Conservation (phyloP, 108 stramenopile species). For the Fragilariopsis cylindrus region DNA sequence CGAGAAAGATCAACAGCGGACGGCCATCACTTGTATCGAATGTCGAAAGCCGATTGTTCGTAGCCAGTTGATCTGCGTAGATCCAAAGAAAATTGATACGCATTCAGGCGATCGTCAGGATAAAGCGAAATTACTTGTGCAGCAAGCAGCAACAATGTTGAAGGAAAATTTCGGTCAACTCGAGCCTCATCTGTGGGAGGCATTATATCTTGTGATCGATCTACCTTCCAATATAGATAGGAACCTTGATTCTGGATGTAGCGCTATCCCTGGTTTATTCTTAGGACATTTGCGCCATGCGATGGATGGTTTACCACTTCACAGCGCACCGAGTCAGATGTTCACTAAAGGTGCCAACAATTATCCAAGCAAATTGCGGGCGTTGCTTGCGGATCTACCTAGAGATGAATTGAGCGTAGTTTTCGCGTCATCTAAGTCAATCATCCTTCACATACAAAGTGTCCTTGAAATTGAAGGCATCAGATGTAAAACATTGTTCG, state of each 20-base stretch:
- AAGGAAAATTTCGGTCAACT: constrained; percentile 41
- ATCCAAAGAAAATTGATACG: constrained; percentile 37
- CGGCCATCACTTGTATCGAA: constrained; percentile 24
- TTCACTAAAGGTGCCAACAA: neutral
- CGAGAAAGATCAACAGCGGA: constrained; percentile 6
- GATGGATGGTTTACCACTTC: constrained; percentile 16
- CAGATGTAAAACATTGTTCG: constrained; percentile 27
- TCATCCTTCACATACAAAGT: constrained; percentile 28
- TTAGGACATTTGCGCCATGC: constrained; percentile 33
- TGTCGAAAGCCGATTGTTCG: constrained; percentile 40
- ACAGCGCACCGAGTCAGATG: neutral
- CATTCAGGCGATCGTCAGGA: constrained; percentile 1
- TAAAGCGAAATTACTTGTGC: constrained; percentile 29
- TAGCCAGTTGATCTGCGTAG: constrained; percentile 27
- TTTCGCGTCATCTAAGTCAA: constrained; percentile 41
- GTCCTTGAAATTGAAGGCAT: constrained; percentile 29
- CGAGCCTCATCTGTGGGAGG: constrained; percentile 42
- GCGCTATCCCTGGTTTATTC: constrained; percentile 46
- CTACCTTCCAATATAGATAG: constrained; percentile 31
- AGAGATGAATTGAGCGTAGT: constrained; percentile 43
- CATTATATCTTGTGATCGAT: constrained; percentile 41
- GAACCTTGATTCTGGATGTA: constrained; percentile 9
- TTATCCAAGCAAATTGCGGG: constrained; percentile 48
- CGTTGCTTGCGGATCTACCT: constrained; percentile 40
- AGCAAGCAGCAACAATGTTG: constrained; percentile 38